Evolutionary conservation across 306 rosid species (phyloP), one percentile per base, ranked within the genome.

Genomic region (Medicago truncatula): DNA sequence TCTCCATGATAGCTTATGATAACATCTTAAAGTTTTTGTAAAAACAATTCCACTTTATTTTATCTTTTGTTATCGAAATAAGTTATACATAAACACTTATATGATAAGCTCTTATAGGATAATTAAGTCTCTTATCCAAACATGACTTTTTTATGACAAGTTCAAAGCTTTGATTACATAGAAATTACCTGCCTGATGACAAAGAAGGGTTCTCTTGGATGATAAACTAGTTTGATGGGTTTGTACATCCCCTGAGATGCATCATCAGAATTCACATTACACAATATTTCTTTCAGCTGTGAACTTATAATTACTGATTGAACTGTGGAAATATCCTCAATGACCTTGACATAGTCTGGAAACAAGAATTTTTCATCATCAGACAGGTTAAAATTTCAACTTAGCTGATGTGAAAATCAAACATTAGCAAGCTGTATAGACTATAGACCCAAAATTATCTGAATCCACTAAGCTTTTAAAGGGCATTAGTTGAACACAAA

Each of bases 171-270:
- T 36, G 66, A n/a, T 67, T 57, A 8, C 56, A 21, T 39, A 43
- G 38, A 38, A 62, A 69, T 88, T 90, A 91, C 97, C 99, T 90
- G 92, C 83, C 82, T 86, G 83, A 95, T 85, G 74, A 92, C 89
- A 85, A 92, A 92, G 83, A 95, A 92, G 41, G 92, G 93, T 76
- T 95, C 96, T 82, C 92, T 89, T 67, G 99, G 96, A 85, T 88
- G 89, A 67, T 89, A 92, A 73, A 78, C 74, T 60, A 92, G 86
- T 82, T 92, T 95, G 88, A 92, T 83, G 63, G 99, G 93, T 80
- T 88, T 92, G 80, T 76, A 81, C 57, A 80, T 83, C 62, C 90
- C 92, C 17, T 91, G 86, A 75, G 52, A 28, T 56, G 71, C 54
- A 54, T 82, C 85, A 18, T 86, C 85, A 12, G 93, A 83, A 74